Base-by-base conservation (phyloP, 148 eudicot genomes). In the Limonium bicolor region DNA sequence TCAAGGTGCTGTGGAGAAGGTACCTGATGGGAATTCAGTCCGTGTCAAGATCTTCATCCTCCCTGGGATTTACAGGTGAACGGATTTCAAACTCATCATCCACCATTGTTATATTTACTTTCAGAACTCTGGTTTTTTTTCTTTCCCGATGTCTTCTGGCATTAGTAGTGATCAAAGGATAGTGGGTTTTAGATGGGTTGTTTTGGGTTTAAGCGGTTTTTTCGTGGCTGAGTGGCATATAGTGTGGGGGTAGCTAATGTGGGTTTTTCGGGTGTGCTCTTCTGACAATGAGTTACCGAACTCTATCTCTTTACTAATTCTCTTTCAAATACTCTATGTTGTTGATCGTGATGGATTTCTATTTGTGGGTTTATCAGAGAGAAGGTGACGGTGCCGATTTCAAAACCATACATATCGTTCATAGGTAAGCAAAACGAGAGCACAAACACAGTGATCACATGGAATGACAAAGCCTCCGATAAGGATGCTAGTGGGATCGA, bases 31-130 rank as follows among this genome's bases (percentile, higher is more conserved):
- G 12, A 88, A 88, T 68, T 62, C 71, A 3, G 36, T 51, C 30
- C 67, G 96, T 33, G 66, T 83, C 13, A 83, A 74, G 30, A 83
- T 88, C 41, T 60, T 61, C 37, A 61, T 88, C 36, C 92, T 60
- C 58, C 96, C 96, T 20, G 96, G 94, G 25, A 71, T 72, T 62
- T 88, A 88, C 81, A 80, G 94, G 97, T 88, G 6, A 2, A 42
- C 41, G n/a, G 13, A 7, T 4, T 34, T 4, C 37, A 34, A 34
- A 34, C 11, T 34, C 7, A n/a, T 34, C 0, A 34, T n/a, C 14
- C 37, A 34, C 12, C 11, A 18, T 17, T 18, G 9, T 17, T 40
- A 10, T 40, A 18, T 2, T 18, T 5, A 6, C 10, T 17, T 26
- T 40, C 13, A 2, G 3, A 32, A 2, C 6, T 2, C 5, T 32